phyloP scores from a whole-genome alignment of 2,329 filamentous ascomycete species.

The Aspergillus pseudoviridinutans region DNA sequence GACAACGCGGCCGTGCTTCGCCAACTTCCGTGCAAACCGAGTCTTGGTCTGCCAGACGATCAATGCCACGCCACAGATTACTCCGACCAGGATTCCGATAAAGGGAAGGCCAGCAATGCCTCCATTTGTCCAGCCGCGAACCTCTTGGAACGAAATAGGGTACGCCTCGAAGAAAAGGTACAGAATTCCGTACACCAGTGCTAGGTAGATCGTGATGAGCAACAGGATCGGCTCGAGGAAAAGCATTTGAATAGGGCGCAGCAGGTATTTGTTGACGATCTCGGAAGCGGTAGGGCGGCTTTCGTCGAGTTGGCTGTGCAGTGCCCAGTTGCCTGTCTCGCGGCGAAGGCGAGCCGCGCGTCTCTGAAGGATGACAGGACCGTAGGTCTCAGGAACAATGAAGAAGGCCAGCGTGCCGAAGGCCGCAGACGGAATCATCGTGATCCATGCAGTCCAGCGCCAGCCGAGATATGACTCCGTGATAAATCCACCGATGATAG shows the following conservation, averaged over 20 bases:
- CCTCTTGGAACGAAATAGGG: conserved; percentile 37
- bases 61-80: conserved; percentile 31
- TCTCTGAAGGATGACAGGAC: conserved; percentile 44
- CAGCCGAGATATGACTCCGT: conserved; percentile 49
- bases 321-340: conserved; percentile 44
- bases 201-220: conserved; percentile 44
- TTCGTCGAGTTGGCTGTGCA: conserved; percentile 45
- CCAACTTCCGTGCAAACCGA: conserved; percentile 33
- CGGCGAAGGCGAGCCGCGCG: conserved; percentile 47
- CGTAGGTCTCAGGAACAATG: conserved; percentile 51
- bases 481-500: conserved; percentile 50
- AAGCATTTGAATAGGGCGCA: conserved; percentile 46
- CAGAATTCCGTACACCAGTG: conserved; percentile 36
- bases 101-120: conserved; percentile 39
- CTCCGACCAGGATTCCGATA: conserved; percentile 33
- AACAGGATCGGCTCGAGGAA: conserved; percentile 47
- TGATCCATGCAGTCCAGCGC: conserved; percentile 57
- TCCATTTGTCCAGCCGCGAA: conserved; percentile 33
- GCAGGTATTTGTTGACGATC: conserved; percentile 43
- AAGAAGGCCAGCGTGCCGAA: conserved; percentile 43
- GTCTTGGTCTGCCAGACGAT: conserved; percentile 41
- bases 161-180: conserved; percentile 41
- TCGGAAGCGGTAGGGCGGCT: conserved; percentile 34
- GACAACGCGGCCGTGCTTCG: conserved; percentile 29
- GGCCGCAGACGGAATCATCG: conserved; percentile 45